phyloP scores from a whole-genome alignment of 768 basidiomycete species.

The Suillus occidentalis region DNA sequence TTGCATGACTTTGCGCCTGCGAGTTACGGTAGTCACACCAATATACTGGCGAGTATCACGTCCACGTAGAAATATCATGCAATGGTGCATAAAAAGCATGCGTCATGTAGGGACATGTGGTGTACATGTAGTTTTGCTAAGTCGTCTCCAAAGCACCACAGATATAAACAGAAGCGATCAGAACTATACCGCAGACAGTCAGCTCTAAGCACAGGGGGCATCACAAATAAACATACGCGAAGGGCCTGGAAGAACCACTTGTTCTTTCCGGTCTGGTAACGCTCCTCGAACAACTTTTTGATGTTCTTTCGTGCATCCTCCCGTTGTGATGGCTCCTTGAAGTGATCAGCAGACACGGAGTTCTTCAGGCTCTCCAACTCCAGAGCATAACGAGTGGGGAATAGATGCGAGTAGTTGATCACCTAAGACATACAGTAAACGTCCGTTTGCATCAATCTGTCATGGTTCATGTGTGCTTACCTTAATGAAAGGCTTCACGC shows the following conservation, averaged over 20 bases:
- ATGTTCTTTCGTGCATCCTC: slow-evolving; percentile 94
- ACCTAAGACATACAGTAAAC: slow-evolving; percentile 44
- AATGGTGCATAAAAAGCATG: slow-evolving; percentile 26
- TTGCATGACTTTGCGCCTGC: neutral
- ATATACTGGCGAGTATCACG: neutral
- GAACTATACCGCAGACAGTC: slow-evolving; percentile 28
- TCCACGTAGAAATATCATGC: slow-evolving; percentile 7
- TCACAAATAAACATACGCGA: slow-evolving; percentile 50
- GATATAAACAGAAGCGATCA: slow-evolving; percentile 25
- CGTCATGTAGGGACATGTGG: slow-evolving; percentile 29
- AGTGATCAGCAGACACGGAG: slow-evolving; percentile 79
- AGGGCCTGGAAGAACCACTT: slow-evolving; percentile 95
- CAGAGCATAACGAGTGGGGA: slow-evolving; percentile 98
- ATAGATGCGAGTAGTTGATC: slow-evolving; percentile 98
- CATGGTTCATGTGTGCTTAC: slow-evolving; percentile 40
- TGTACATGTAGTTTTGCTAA: slow-evolving; percentile 41
- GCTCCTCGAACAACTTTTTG: slow-evolving; percentile 96
- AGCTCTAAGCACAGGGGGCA: slow-evolving; percentile 1
- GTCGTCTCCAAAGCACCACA: slow-evolving; percentile 18
- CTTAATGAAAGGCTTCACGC: slow-evolving; percentile 99
- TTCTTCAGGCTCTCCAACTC: slow-evolving; percentile 96
- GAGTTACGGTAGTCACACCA: neutral
- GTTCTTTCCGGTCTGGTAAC: slow-evolving; percentile 93
- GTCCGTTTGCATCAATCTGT: slow-evolving; percentile 1
- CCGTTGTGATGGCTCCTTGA: slow-evolving; percentile 96